phyloP scores from a whole-genome alignment of 345 rosid species.

The Raphanus sativus region DNA sequence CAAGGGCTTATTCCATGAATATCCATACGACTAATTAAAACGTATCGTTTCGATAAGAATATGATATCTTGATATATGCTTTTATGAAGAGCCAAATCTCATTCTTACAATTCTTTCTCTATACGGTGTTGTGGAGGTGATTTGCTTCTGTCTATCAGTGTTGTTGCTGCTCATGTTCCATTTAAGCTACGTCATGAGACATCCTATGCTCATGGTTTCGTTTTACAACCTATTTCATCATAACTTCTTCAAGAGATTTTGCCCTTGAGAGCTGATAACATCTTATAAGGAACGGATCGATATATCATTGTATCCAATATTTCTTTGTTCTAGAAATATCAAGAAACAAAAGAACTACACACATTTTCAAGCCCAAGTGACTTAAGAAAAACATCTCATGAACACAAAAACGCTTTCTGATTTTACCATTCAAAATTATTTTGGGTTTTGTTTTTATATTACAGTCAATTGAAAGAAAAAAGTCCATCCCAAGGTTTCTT shows the following conservation, averaged over 20 bases:
- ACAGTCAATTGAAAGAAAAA: background rate
- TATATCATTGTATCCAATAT: no score
- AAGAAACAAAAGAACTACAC: background rate
- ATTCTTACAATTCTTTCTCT: background rate
- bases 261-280: background rate
- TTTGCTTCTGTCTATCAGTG: background rate
- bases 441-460: no score
- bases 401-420: background rate
- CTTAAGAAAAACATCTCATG: slow-evolving; percentile 51
- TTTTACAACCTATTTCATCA: background rate
- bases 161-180: background rate
- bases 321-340: background rate
- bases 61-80: slow-evolving; percentile 23
- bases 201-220: background rate
- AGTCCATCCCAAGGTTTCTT: no score
- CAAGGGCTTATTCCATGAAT: slow-evolving; percentile 36
- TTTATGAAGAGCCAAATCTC: slow-evolving; percentile 32
- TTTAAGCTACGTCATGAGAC: background rate
- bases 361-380: slow-evolving; percentile 53
- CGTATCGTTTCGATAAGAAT: slow-evolving; percentile 32
- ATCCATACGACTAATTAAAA: slow-evolving; percentile 22
- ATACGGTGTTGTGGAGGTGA: background rate
- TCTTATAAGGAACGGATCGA: background rate
- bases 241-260: background rate
- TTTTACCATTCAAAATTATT: no score